Evolutionary conservation across 805 yeast genomes (phyloP).

Genomic region (Barnettozyma californica): DNA sequence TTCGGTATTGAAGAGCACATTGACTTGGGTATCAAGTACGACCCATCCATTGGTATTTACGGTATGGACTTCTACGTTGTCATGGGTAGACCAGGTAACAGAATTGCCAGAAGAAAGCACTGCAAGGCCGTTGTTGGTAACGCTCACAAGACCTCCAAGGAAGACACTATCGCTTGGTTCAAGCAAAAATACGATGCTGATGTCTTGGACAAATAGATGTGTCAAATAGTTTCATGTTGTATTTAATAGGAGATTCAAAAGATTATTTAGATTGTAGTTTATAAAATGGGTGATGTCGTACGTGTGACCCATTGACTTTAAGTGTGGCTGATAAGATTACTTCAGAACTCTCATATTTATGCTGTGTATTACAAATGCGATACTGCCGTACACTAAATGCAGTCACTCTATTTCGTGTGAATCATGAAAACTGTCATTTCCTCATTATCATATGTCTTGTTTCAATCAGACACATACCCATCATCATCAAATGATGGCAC

Average conservation of each 20-base stretch:
- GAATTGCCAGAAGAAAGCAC: slow-evolving; percentile 99
- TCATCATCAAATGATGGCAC: slow-evolving; percentile 22
- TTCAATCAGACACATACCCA: slow-evolving; percentile 25
- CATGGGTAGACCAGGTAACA: slow-evolving; percentile 98
- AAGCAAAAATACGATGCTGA: slow-evolving; percentile 99
- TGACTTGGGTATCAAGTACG: slow-evolving; percentile 99
- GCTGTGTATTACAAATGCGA: not conserved
- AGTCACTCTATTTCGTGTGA: not conserved
- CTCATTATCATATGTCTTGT: not conserved
- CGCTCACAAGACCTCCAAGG: slow-evolving; percentile 86
- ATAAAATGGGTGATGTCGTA: slow-evolving; percentile 4
- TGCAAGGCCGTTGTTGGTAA: slow-evolving; percentile 83
- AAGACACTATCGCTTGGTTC: slow-evolving; percentile 97
- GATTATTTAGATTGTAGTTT: not conserved
- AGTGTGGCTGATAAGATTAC: no score
- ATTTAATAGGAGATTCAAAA: slow-evolving; percentile 14
- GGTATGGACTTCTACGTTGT: slow-evolving; percentile 99
- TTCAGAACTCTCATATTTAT: not conserved
- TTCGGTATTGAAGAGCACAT: slow-evolving; percentile 99
- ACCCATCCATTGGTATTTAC: slow-evolving; percentile 98
- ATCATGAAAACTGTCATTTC: not conserved
- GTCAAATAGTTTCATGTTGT: slow-evolving; percentile 18
- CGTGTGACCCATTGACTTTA: no score
- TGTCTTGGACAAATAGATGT: slow-evolving; percentile 70
- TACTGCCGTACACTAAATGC: not conserved